These are phyloP conservation scores for Bryopsis sp. DNA, from an alignment of 139 green algal species.

Conservation along the genomic window DNA sequence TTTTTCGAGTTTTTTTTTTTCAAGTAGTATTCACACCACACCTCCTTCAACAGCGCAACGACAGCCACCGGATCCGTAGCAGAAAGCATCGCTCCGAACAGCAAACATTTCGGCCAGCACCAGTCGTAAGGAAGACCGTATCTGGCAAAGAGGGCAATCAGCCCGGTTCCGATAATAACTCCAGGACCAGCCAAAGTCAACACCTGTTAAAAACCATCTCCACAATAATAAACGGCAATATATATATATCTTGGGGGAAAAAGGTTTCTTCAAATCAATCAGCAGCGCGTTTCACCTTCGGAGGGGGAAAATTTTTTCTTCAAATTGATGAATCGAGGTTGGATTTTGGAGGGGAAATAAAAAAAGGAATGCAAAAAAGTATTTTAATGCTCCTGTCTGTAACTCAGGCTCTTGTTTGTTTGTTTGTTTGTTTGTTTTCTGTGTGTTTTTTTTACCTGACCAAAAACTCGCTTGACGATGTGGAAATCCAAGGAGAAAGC, in stretches of 20 bases:
- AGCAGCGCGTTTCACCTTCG: too few species aligned
- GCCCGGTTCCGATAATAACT: slow-evolving; percentile 33
- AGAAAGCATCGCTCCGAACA: slow-evolving; percentile 55
- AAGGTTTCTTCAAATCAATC: too few species aligned
- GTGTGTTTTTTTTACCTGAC: background rate
- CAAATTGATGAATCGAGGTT: too few species aligned
- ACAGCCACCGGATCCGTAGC: slow-evolving; percentile 72
- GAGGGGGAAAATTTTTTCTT: too few species aligned
- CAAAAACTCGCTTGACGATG: slow-evolving; percentile 7
- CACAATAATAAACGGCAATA: too few species aligned
- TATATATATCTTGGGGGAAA: too few species aligned
- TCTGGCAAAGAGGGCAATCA: slow-evolving; percentile 39
- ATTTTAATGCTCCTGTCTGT: too few species aligned
- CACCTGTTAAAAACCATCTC: slow-evolving; percentile 19
- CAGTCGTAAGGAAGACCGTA: slow-evolving; percentile 54
- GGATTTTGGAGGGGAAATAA: too few species aligned
- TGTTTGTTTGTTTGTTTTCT: background rate
- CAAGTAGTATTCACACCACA: background rate
- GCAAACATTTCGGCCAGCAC: slow-evolving; percentile 38
- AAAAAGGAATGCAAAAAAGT: too few species aligned
- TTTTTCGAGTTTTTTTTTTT: too few species aligned
- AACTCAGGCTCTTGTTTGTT: background rate
- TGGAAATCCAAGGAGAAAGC: slow-evolving; percentile 18
- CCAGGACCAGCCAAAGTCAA: slow-evolving; percentile 36
- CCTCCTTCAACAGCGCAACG: slow-evolving; percentile 25